Base-by-base conservation (phyloP, 2,329 filamentous ascomycete genomes). In the Cryoendolithus antarcticus region DNA sequence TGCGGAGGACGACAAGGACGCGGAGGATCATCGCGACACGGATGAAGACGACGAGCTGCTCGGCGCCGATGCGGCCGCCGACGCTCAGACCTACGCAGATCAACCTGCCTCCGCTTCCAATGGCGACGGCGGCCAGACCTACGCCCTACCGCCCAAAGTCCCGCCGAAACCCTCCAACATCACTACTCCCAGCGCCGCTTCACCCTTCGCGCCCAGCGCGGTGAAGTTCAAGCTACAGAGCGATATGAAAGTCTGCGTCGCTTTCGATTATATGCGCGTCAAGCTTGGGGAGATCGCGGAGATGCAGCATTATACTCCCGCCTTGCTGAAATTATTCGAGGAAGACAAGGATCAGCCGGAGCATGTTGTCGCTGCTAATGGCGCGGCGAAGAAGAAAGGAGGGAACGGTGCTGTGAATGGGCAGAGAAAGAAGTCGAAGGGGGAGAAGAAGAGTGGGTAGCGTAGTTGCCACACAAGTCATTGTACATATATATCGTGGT, bases 251-350 rank as follows among this genome's bases (percentile, higher is more conserved):
- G 74, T 85, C 10, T 69, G 83, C 42, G 71, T 86, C 40, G 83
- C 80, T 2, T 86, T 86, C 58, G 84, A 91, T 54, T 77, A 83
- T 48, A 89, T 89, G 82, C 65, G 72, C 4, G 74, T 86, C 31
- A 76, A 70, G 56, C 62, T 86, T 24, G 75, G 77, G 6, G 80
- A 86, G 48, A 82, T 86, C 47, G 71, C 71, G 44, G 69, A 78
- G 59, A 68, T 83, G 34, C 74, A 76, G 48, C 67, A 69, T 47
- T 82, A 75, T 51, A 65, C 75, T 42, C 72, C 73, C 9, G 76
- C 76, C 11, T 50, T 83, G 41, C 61, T 70, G 45, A 66, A 67
- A 56, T 55, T 82, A 43, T 69, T 80, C 48, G 64, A 66, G 38
- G 59, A 62, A 24, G 55, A 58, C 31, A 51, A 52, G 28, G 24